Evolutionary conservation across 2,329 filamentous ascomycete genomes (phyloP).

Genomic region (Pestalotiopsis sp.): DNA sequence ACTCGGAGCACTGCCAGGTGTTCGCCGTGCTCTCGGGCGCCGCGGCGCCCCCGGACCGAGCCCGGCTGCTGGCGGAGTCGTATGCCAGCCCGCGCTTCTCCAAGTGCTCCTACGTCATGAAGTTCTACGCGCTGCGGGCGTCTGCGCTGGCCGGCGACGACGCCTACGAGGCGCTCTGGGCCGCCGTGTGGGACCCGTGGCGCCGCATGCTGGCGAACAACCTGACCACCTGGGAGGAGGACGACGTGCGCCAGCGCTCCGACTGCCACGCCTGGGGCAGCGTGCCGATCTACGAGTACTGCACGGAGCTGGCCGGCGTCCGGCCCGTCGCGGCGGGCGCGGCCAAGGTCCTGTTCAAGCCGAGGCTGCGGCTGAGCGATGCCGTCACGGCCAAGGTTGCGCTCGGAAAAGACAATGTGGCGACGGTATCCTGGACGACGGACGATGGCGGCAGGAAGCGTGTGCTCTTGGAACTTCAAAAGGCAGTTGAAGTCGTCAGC

Average conservation of each 20-base stretch:
- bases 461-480: constrained; percentile 1
- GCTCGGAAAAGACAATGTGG: constrained; percentile 1
- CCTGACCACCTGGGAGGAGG: constrained; percentile 24
- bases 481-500: constrained; percentile 3
- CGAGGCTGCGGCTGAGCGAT: constrained; percentile 9
- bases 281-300: constrained; percentile 22
- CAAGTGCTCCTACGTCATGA: constrained; percentile 18
- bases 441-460: neutral
- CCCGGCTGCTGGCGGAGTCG: neutral
- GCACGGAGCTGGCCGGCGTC: constrained; percentile 20
- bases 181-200: constrained; percentile 22
- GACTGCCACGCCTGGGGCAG: constrained; percentile 26
- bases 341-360: constrained; percentile 16
- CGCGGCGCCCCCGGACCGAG: constrained; percentile 18
- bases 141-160: constrained; percentile 12
- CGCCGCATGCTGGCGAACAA: constrained; percentile 15
- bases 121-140: constrained; percentile 21
- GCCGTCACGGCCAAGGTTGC: constrained; percentile 2
- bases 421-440: neutral
- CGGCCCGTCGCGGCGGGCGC: constrained; percentile 17
- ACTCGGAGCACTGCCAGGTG: constrained; percentile 39
- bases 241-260: constrained; percentile 19
- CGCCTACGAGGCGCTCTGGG: constrained; percentile 19
- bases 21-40: constrained; percentile 37
- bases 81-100: constrained; percentile 3